Conservation (phyloP, 1,284 basidiomycete species). For the Kalmanozyma brasiliensis region DNA sequence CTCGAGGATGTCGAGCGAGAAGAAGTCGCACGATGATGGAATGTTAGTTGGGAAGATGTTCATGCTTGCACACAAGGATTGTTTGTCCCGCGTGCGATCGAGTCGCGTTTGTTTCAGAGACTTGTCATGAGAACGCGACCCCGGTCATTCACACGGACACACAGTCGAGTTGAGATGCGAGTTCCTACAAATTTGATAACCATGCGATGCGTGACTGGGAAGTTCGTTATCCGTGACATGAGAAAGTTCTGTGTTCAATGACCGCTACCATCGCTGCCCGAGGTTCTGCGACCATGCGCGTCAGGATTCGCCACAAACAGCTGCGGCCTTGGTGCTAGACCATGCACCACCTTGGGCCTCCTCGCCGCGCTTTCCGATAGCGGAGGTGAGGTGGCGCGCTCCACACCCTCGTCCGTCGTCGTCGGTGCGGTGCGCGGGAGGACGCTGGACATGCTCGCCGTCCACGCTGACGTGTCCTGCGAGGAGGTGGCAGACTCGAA, state of each 20-base stretch:
- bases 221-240: neutral
- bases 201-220: too few relatives aligned
- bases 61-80: too few relatives aligned
- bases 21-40: too few relatives aligned
- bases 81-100: too few relatives aligned
- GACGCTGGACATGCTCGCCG: conserved; percentile 24
- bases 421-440: neutral
- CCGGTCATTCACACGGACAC: too few relatives aligned
- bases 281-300: neutral
- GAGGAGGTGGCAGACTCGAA: conserved; percentile 33
- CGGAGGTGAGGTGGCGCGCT: conserved; percentile 9
- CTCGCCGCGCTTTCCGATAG: neutral
- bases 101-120: too few relatives aligned
- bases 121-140: too few relatives aligned
- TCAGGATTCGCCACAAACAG: conserved; percentile 62
- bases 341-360: conserved; percentile 16
- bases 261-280: neutral
- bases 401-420: neutral
- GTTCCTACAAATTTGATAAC: too few relatives aligned
- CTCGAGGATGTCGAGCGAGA: too few relatives aligned
- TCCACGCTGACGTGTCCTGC: conserved; percentile 17
- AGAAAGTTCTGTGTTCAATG: too few relatives aligned
- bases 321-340: conserved; percentile 53
- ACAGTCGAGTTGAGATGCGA: too few relatives aligned
- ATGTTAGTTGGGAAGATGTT: too few relatives aligned